Evolutionary conservation across 2,329 filamentous ascomycete species (phyloP).

Genomic region (Annulohypoxylon truncatum): DNA sequence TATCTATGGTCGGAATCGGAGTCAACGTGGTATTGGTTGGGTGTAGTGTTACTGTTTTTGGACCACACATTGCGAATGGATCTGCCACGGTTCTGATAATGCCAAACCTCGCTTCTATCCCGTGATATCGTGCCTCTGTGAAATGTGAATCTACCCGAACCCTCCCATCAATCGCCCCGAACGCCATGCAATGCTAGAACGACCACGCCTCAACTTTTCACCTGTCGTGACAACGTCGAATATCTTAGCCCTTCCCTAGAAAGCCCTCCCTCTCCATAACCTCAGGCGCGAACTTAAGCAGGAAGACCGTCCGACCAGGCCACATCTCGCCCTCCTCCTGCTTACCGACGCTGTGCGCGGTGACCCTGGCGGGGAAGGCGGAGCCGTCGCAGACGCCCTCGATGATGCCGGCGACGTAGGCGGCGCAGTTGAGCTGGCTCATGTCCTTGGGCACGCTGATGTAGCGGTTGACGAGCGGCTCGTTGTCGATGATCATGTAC

Average conservation of each 20-base stretch:
- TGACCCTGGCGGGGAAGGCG: slow-evolving; percentile 88
- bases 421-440: slow-evolving; percentile 95
- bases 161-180: slow-evolving; percentile 20
- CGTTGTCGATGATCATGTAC: slow-evolving; percentile 99
- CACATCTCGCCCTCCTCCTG: slow-evolving; percentile 78
- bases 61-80: slow-evolving; percentile 8
- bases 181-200: slow-evolving; percentile 44
- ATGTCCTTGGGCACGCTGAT: slow-evolving; percentile 95
- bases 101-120: not conserved
- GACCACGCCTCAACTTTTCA: slow-evolving; percentile 10
- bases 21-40: slow-evolving; percentile 15
- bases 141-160: slow-evolving; percentile 27
- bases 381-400: slow-evolving; percentile 96
- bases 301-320: slow-evolving; percentile 95
- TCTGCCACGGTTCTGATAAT: not conserved
- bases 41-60: slow-evolving; percentile 3
- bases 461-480: slow-evolving; percentile 94
- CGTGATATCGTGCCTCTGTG: slow-evolving; percentile 14
- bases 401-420: slow-evolving; percentile 93
- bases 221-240: slow-evolving; percentile 21
- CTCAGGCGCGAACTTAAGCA: slow-evolving; percentile 91
- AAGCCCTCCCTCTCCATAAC: slow-evolving; percentile 92
- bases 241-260: slow-evolving; percentile 67
- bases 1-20: not conserved
- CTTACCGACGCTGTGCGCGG: slow-evolving; percentile 80